Base-by-base conservation (phyloP, 2,329 filamentous ascomycete species). In the Paraconiothyrium sp. region DNA sequence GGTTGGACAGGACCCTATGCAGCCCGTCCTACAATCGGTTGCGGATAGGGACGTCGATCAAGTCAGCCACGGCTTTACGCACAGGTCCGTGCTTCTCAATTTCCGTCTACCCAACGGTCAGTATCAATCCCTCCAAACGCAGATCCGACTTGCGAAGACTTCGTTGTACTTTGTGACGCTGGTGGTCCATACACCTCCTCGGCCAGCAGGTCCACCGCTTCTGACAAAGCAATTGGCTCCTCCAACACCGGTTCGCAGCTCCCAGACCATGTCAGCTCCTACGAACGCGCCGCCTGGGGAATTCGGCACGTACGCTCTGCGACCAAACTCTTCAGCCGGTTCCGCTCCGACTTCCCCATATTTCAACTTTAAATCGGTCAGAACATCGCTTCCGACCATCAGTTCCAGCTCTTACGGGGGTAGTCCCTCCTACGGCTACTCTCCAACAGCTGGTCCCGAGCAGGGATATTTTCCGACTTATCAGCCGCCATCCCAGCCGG, bases 161-260 rank as follows among this genome's bases (percentile, higher is more conserved):
- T 78, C 78, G 16, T 68, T 80, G 20, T 84, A 82, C 67, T 84
- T 83, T 55, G 78, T 82, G 24, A 80, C 80, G 27, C 67, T 83
- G 46, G 80, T 80, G 41, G 73, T 78, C 48, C 71, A 68, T 37
- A 74, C 69, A 37, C 67, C 68, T 49, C 65, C 67, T 24, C 67
- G 72, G 32, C 58, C 67, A 24, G 56, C 65, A 7, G 72, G 62
- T 55, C 72, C 75, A 60, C 65, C 70, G 71, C 71, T 77, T 69
- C 56, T 72, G 49, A 76, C 75, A 10, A 74, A 76, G 54, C 75
- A 78, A 46, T 61, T 75, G 30, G 73, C 72, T 57, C 73, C 75
- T 46, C 73, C 74, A 2, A 75, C 73, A 39, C 70, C 74, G 16
- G 62, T 67, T 14, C 67, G 64, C 11, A 62, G 66, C 37, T 72